Evolutionary conservation across 1,284 basidiomycete genomes (phyloP).

Genomic region (Uromyces viciae-fabae): DNA sequence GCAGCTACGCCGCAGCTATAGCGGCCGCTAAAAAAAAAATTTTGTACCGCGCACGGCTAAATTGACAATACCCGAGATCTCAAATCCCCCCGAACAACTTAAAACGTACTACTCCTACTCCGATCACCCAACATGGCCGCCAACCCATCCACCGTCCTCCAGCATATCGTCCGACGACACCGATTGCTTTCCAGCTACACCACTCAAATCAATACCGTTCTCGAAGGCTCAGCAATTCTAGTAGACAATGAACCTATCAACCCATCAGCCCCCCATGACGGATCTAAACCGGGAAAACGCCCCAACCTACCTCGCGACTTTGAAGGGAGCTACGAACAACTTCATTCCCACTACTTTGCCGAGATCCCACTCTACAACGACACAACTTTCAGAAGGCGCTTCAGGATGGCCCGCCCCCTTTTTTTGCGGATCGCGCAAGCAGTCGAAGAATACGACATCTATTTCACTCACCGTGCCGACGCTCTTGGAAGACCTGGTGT

Average conservation of each 20-base stretch:
- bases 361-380: not conserved
- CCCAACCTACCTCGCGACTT: not conserved
- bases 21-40: no score
- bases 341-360: not conserved
- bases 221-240: no score
- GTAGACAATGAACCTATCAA: not conserved
- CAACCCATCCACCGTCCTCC: no score
- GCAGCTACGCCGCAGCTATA: no score
- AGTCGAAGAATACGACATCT: constrained; percentile 28
- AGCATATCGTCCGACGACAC: no score
- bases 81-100: no score
- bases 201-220: no score
- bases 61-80: no score
- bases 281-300: not conserved
- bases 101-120: no score
- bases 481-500: not conserved
- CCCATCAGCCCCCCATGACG: not conserved
- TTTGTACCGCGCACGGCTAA: no score
- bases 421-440: constrained; percentile 4
- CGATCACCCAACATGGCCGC: no score
- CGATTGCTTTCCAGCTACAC: no score
- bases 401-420: not conserved
- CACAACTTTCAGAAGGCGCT: not conserved
- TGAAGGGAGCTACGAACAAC: not conserved
- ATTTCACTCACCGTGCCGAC: not conserved